Conservation (phyloP, 768 basidiomycete species). For the Coprinopsis sp. region DNA sequence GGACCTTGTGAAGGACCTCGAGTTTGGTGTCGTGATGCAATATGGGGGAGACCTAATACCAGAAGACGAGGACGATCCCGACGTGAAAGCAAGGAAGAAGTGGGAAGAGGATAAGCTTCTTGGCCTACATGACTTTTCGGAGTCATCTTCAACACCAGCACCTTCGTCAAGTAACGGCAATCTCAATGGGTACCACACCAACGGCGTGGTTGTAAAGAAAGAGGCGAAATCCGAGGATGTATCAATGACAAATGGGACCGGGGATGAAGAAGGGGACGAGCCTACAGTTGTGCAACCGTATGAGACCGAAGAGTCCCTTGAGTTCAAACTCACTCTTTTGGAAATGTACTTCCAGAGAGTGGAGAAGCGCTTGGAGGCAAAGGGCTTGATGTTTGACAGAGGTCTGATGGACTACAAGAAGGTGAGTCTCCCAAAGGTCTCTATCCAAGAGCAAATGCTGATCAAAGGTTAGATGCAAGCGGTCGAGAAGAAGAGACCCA, state of each 20-base stretch:
- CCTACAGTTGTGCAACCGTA: conserved; percentile 68
- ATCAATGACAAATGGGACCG: conserved; percentile 42
- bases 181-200: conserved; percentile 41
- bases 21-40: conserved; percentile 84
- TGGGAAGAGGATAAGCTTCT: conserved; percentile 45
- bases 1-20: conserved; percentile 90
- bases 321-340: conserved; percentile 83
- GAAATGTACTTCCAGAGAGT: conserved; percentile 91
- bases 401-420: conserved; percentile 93
- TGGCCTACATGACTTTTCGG: conserved; percentile 21
- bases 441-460: conserved; percentile 5
- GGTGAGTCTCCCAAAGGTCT: conserved; percentile 40
- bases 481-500: conserved; percentile 82
- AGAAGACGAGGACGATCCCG: conserved; percentile 74
- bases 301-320: conserved; percentile 79
- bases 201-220: conserved; percentile 34
- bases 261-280: conserved; percentile 62
- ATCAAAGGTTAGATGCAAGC: conserved; percentile 68
- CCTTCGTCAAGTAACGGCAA: conserved; percentile 36
- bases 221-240: conserved; percentile 44
- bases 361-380: conserved; percentile 78
- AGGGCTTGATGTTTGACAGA: conserved; percentile 87
- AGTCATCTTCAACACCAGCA: conserved; percentile 23
- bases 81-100: conserved; percentile 54
- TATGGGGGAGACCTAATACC: conserved; percentile 81